Conservation (phyloP, 2,329 filamentous ascomycete genomes). For the Colletotrichum zoysiae region DNA sequence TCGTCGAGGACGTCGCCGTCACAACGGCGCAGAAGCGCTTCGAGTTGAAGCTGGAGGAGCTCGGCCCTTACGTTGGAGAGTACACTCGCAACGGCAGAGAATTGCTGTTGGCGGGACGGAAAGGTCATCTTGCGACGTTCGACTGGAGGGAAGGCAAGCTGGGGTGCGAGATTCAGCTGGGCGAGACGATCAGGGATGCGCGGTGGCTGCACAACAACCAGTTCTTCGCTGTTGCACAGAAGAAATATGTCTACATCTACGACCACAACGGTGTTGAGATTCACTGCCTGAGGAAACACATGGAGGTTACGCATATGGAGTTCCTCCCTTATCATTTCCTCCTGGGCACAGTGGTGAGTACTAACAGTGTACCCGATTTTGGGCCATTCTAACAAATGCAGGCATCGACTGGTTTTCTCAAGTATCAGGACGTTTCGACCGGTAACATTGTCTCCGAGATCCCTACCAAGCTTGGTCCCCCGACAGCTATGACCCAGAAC, state of each 20-base stretch:
- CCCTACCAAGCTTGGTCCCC: slow-evolving; percentile 85
- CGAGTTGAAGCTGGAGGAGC: slow-evolving; percentile 82
- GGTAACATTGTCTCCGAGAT: slow-evolving; percentile 89
- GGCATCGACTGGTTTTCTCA: slow-evolving; percentile 85
- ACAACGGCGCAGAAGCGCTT: slow-evolving; percentile 94
- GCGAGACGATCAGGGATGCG: slow-evolving; percentile 89
- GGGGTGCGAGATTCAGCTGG: slow-evolving; percentile 90
- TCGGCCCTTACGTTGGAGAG: slow-evolving; percentile 90
- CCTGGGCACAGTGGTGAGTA: slow-evolving; percentile 82
- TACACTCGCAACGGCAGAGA: slow-evolving; percentile 92
- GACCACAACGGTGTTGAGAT: slow-evolving; percentile 91
- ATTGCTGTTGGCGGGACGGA: slow-evolving; percentile 86
- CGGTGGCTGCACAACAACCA: slow-evolving; percentile 96
- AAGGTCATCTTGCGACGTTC: slow-evolving; percentile 96
- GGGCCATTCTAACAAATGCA: slow-evolving; percentile 48
- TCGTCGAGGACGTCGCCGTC: slow-evolving; percentile 78
- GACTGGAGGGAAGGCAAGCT: slow-evolving; percentile 95
- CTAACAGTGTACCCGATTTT: neutral
- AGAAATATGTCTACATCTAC: slow-evolving; percentile 97
- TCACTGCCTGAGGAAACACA: slow-evolving; percentile 89
- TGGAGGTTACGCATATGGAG: slow-evolving; percentile 93
- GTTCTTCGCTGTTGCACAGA: slow-evolving; percentile 94
- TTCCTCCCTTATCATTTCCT: slow-evolving; percentile 98
- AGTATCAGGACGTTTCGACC: slow-evolving; percentile 96
- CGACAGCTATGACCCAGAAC: slow-evolving; percentile 88